These are phyloP conservation scores for Licmophora abbreviata DNA, from an alignment of 108 stramenopile genomes.

Conservation along the genomic window DNA sequence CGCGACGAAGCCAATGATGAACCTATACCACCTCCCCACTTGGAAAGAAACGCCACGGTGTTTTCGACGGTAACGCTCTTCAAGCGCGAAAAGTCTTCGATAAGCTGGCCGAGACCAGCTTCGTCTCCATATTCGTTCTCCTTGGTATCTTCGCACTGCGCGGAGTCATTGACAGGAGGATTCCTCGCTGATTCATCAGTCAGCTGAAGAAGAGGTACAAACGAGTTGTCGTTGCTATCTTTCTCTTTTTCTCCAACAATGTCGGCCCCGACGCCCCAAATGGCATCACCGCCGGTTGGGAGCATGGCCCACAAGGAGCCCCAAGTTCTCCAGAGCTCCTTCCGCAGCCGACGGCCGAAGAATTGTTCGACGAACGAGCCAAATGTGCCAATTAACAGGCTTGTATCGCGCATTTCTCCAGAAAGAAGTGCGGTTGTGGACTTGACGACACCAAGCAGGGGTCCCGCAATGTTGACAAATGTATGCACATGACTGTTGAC, in stretches of 20 bases:
- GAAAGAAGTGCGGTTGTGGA: constrained; percentile 64
- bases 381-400: constrained; percentile 43
- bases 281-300: constrained; percentile 76
- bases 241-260: constrained; percentile 2
- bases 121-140: background rate
- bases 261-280: constrained; percentile 73
- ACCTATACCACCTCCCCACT: constrained; percentile 61
- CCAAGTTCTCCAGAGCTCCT: constrained; percentile 67
- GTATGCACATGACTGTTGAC: constrained; percentile 67
- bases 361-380: constrained; percentile 62
- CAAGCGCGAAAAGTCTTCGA: background rate
- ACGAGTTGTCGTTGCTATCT: background rate
- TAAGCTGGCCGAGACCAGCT: background rate
- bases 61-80: constrained; percentile 4
- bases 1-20: constrained; percentile 19
- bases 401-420: constrained; percentile 86
- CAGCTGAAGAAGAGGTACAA: background rate
- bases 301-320: constrained; percentile 72
- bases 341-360: constrained; percentile 48
- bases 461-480: constrained; percentile 85
- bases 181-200: background rate
- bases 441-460: constrained; percentile 81
- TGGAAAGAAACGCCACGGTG: constrained; percentile 23
- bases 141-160: background rate
- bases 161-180: background rate